Percentiles rank a stretch among this genome's conserved stretches.
phyloP scores from a whole-genome alignment of 1,139 yeast genomes.

The Magnusiomyces paraingens region DNA sequence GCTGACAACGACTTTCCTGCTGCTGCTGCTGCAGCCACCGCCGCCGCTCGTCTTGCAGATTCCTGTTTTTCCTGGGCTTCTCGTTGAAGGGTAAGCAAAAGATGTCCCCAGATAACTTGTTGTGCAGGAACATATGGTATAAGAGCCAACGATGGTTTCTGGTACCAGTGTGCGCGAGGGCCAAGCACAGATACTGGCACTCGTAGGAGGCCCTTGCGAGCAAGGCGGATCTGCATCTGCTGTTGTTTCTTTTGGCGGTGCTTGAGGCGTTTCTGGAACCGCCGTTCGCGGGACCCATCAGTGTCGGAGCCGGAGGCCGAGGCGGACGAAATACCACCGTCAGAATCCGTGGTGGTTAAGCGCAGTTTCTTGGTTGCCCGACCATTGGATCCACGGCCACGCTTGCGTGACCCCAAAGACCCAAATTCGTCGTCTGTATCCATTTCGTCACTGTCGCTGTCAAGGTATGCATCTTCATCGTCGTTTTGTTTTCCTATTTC shows the following conservation, averaged over 20 bases:
- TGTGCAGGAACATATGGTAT: conserved; percentile 7
- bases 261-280: background rate
- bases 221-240: background rate
- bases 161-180: conserved; percentile 7
- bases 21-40: background rate
- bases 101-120: conserved; percentile 6
- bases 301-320: background rate
- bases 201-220: background rate
- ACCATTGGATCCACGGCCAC: background rate
- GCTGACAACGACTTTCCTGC: background rate
- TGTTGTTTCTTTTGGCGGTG: background rate
- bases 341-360: background rate
- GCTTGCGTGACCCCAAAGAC: background rate
- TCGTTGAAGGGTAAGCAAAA: background rate
- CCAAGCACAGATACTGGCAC: conserved; percentile 1
- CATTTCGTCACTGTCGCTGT: background rate
- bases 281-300: background rate
- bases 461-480: background rate
- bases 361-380: background rate
- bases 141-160: conserved; percentile 6
- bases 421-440: no score
- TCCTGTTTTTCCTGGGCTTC: background rate
- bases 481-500: background rate
- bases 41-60: no score
- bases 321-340: background rate